Percentiles rank a stretch among this genome's conserved stretches.
These are phyloP conservation scores for Kazachstania africana DNA, from an alignment of 805 yeast species.

Conservation along the genomic window DNA sequence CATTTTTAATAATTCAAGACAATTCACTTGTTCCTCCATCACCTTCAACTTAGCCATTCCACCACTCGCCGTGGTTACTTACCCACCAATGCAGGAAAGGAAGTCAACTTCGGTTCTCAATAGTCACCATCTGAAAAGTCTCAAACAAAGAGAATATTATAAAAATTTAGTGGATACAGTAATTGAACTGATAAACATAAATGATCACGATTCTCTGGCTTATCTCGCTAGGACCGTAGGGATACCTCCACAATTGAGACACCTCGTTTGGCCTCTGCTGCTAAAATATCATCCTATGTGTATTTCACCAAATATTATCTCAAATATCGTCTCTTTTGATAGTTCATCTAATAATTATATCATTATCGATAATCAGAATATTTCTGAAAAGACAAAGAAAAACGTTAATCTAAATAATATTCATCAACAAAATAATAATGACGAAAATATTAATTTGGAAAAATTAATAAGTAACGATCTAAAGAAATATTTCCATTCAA, in stretches of 20 bases:
- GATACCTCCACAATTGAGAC: slow-evolving; percentile 70
- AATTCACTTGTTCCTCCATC: too few relatives aligned
- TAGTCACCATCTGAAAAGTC: slow-evolving; percentile 19
- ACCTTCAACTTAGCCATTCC: too few relatives aligned
- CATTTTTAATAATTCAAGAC: too few relatives aligned
- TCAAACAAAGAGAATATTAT: slow-evolving; percentile 19
- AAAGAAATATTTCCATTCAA: slow-evolving; percentile 38
- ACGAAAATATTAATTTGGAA: slow-evolving; percentile 12
- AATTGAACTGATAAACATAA: slow-evolving; percentile 40
- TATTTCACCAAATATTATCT: slow-evolving; percentile 56
- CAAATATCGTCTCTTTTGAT: slow-evolving; percentile 33
- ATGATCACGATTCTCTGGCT: slow-evolving; percentile 68
- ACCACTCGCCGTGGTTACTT: too few relatives aligned
- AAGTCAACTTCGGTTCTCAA: slow-evolving; percentile 8
- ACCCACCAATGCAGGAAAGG: too few relatives aligned
- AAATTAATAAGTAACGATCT: slow-evolving; percentile 43
- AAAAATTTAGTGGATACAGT: slow-evolving; percentile 35
- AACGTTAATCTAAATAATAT: background rate
- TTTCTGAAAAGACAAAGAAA: background rate
- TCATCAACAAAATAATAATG: background rate
- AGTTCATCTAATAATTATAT: slow-evolving; percentile 7
- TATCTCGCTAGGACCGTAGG: slow-evolving; percentile 73
- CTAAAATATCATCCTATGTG: slow-evolving; percentile 80
- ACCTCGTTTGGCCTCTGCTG: slow-evolving; percentile 74
- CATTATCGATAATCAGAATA: slow-evolving; percentile 2